Evolutionary conservation across 768 basidiomycete genomes (phyloP).

Genomic region (Albatrellus ellisii): DNA sequence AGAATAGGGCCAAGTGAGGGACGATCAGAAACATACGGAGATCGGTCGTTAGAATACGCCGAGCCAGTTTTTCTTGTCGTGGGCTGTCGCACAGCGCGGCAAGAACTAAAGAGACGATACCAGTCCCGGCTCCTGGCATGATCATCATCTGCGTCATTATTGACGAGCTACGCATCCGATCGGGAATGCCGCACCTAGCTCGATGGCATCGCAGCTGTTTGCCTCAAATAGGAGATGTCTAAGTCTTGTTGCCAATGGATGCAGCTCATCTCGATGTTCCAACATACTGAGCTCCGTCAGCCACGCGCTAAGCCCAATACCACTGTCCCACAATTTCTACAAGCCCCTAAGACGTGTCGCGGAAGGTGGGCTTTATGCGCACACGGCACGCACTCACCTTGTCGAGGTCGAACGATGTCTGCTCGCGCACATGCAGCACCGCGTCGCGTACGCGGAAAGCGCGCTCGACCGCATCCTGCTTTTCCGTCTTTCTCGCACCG

Average conservation of each 20-base stretch:
- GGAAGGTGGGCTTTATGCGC: not conserved
- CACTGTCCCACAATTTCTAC: constrained; percentile 97
- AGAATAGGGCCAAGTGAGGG: not conserved
- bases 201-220: constrained; percentile 36
- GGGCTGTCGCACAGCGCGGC: constrained; percentile 36
- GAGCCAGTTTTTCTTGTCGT: not conserved
- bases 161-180: not conserved
- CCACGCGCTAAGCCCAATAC: constrained; percentile 77
- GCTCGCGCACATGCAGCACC: constrained; percentile 49
- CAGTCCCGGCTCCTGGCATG: constrained; percentile 65
- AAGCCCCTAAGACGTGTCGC: constrained; percentile 1
- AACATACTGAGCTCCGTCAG: constrained; percentile 27
- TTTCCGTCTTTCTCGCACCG: constrained; percentile 19
- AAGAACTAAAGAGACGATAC: constrained; percentile 61
- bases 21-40: constrained; percentile 6
- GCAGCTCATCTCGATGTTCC: constrained; percentile 11
- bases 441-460: constrained; percentile 27
- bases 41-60: constrained; percentile 14
- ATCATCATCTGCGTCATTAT: not conserved
- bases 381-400: constrained; percentile 40
- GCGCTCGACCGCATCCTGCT: constrained; percentile 60
- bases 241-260: constrained; percentile 13
- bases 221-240: constrained; percentile 27
- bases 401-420: constrained; percentile 85
- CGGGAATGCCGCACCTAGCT: constrained; percentile 42